Conservation (phyloP, 2,329 filamentous ascomycete genomes). For the Cryphonectria parasitica region DNA sequence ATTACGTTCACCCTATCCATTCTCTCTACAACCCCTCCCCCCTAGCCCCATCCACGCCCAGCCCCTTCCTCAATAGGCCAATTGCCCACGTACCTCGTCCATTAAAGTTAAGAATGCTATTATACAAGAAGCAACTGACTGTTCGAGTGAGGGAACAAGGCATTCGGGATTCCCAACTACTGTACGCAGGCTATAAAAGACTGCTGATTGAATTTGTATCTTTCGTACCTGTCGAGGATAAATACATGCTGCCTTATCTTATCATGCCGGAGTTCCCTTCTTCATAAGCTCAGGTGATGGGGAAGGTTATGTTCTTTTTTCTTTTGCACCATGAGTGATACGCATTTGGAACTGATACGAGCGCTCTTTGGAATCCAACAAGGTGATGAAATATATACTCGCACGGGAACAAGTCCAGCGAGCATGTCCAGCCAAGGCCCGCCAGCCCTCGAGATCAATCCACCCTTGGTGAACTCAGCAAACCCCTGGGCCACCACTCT, state of each 20-base stretch:
- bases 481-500: conserved; percentile 74
- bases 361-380: not conserved
- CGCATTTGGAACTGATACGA: not conserved
- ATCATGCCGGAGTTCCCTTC: conserved; percentile 4
- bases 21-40: not conserved
- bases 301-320: not conserved
- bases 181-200: not conserved
- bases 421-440: conserved; percentile 37
- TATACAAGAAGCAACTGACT: not conserved
- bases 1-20: not conserved
- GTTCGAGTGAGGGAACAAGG: not conserved
- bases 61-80: not conserved
- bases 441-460: conserved; percentile 57
- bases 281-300: not conserved
- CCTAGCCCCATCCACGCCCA: too few species aligned
- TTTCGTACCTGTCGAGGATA: not conserved
- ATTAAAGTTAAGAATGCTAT: not conserved
- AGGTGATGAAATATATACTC: not conserved
- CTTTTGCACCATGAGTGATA: not conserved
- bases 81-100: not conserved
- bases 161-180: not conserved
- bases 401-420: not conserved
- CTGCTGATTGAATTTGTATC: not conserved
- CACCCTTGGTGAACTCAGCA: conserved; percentile 74
- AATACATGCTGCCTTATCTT: conserved; percentile 7